Evolutionary conservation across 768 basidiomycete species (phyloP).

Genomic region (Mycena latifolia): DNA sequence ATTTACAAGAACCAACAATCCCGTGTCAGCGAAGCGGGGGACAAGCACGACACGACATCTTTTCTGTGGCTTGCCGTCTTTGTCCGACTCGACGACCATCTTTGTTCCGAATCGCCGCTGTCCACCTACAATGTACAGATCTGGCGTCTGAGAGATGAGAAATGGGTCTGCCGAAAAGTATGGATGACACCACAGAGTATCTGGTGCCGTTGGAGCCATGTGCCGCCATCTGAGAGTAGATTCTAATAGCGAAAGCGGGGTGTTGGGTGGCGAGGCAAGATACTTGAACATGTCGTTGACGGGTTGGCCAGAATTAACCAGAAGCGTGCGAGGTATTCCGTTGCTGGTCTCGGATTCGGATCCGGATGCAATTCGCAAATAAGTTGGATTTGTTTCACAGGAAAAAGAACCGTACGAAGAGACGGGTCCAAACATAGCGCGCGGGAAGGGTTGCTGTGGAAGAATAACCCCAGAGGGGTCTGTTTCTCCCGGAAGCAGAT

Average conservation of each 20-base stretch:
- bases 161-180: conserved; percentile 92
- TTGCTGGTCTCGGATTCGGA: conserved; percentile 44
- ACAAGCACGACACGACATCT: conserved; percentile 82
- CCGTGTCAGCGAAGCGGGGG: conserved; percentile 85
- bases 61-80: conserved; percentile 46
- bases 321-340: conserved; percentile 65
- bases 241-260: conserved; percentile 80
- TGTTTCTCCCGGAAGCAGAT: conserved; percentile 87
- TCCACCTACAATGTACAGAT: conserved; percentile 93
- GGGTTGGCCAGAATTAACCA: conserved; percentile 94
- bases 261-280: conserved; percentile 75
- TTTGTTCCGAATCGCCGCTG: conserved; percentile 87
- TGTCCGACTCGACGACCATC: conserved; percentile 58
- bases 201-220: conserved; percentile 98
- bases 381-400: conserved; percentile 92
- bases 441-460: conserved; percentile 94
- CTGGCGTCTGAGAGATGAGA: conserved; percentile 85
- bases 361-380: conserved; percentile 73
- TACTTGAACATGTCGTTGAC: conserved; percentile 97
- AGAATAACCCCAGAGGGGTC: conserved; percentile 93
- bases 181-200: conserved; percentile 99
- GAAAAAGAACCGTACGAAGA: conserved; percentile 72
- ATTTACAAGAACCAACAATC: conserved; percentile 84
- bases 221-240: conserved; percentile 93
- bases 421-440: conserved; percentile 86